A percentile compares a stretch with the other conserved stretches of the same genome.
These are phyloP conservation scores for Yarrowia hollandica DNA, from an alignment of 805 yeast species.

Conservation along the genomic window DNA sequence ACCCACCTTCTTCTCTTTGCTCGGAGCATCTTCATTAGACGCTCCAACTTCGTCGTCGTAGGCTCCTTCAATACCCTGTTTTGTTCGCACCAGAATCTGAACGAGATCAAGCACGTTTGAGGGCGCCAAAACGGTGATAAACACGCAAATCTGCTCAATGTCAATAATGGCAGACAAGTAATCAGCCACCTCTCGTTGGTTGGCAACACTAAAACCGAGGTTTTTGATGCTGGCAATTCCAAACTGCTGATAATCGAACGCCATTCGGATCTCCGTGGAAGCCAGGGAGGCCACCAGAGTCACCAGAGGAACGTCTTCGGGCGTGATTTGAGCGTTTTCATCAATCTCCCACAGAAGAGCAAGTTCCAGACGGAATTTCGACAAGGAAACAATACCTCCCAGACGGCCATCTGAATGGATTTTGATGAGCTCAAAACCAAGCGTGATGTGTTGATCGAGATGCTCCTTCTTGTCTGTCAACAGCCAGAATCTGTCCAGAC, in stretches of 20 bases:
- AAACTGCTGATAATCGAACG: slow-evolving; percentile 85
- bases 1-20: slow-evolving; percentile 21
- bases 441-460: slow-evolving; percentile 68
- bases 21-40: slow-evolving; percentile 45
- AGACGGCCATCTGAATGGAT: slow-evolving; percentile 73
- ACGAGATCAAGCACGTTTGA: slow-evolving; percentile 78
- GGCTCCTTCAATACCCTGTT: slow-evolving; percentile 68
- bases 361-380: slow-evolving; percentile 56
- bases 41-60: slow-evolving; percentile 74
- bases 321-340: slow-evolving; percentile 18
- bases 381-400: slow-evolving; percentile 62
- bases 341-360: slow-evolving; percentile 67
- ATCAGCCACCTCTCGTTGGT: slow-evolving; percentile 67
- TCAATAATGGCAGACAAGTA: slow-evolving; percentile 45
- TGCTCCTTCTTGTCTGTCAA: slow-evolving; percentile 63
- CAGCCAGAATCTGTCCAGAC: slow-evolving; percentile 64
- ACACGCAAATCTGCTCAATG: slow-evolving; percentile 56
- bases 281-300: slow-evolving; percentile 59
- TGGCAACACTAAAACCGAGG: slow-evolving; percentile 59
- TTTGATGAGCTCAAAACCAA: slow-evolving; percentile 55
- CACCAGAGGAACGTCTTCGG: slow-evolving; percentile 62
- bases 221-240: slow-evolving; percentile 57
- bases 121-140: slow-evolving; percentile 80
- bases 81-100: slow-evolving; percentile 66
- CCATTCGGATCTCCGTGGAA: slow-evolving; percentile 57